Evolutionary conservation across 2,329 filamentous ascomycete species (phyloP), one percentile per base, ranked within the genome.

Genomic region (Biscogniauxia mediterranea): DNA sequence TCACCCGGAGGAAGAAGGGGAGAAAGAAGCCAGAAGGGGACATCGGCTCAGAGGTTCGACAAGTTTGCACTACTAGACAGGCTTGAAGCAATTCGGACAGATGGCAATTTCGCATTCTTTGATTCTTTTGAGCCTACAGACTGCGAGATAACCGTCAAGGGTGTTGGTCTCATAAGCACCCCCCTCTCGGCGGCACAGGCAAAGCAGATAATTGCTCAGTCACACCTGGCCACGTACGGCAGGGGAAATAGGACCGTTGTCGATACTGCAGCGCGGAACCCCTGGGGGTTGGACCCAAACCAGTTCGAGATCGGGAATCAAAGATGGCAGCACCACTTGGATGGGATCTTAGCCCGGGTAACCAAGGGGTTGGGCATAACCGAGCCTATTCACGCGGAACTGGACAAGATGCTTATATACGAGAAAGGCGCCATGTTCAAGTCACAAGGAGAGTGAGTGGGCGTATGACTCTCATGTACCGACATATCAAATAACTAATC

Each of bases 361-460:
- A 69, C 64, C 1, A 25, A 61, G 2, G 61, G 71, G 0, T 68
- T 81, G 9, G 77, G 76, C 1, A 69, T 80, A 55, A 57, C 58
- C 1, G 60, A 61, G 1, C 63, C 62, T 52, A 66, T 78, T 55
- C 64, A 56, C 1, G 76, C 76, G 1, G 70, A 81, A 54, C 66
- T 78, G 1, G 77, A 80, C 68, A 83, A 83, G 63, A 73, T 84
- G 70, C 69, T 82, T 2, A 66, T 84, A 2, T 84, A 83, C 66
- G 80, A 81, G 56, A 25, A 80, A 57, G 82, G 80, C 0, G 79
- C 79, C 3, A 79, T 81, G 71, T 82, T 81, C 69, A 80, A 81
- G 64, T 61, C 77, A 0, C 78, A 81, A 61, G 76, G 76, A 28
- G 79, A 83, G 72, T 74, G 64, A 62, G 69, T 32, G 28, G 7